Evolutionary conservation across 225 moss, liverwort and hornwort species (phyloP).

Genomic region (Pseudoscleropodium purum): DNA sequence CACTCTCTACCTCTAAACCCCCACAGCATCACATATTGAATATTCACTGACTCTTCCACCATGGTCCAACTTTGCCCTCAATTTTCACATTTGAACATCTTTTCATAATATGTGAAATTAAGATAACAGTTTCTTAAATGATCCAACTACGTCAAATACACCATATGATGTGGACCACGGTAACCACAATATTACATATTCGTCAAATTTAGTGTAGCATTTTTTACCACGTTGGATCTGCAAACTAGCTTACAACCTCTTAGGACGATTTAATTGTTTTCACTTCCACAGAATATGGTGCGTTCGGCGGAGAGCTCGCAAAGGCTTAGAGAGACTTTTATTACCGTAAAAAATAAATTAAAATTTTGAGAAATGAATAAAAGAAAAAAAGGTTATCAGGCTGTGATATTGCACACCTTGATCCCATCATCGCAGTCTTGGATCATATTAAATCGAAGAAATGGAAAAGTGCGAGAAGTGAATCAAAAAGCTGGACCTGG

Average conservation of each 20-base stretch:
- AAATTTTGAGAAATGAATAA: neutral
- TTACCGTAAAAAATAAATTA: neutral
- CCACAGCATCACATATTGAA: neutral
- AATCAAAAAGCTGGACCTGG: neutral
- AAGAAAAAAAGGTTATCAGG: neutral
- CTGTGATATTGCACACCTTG: neutral
- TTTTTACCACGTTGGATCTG: neutral
- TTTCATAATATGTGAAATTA: neutral
- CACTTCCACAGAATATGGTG: neutral
- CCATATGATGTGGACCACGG: neutral
- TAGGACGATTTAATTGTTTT: neutral
- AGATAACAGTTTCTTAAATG: neutral
- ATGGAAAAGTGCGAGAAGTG: neutral
- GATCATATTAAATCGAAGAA: neutral
- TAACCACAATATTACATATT: neutral
- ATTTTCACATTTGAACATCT: neutral
- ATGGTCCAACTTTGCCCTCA: neutral
- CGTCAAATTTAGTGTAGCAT: neutral
- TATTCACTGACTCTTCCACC: neutral
- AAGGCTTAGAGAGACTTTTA: neutral
- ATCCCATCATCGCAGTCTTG: neutral
- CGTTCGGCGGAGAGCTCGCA: neutral
- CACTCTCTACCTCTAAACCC: slow-evolving; percentile 6
- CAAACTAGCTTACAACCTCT: neutral
- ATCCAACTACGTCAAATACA: neutral